Conservation (phyloP, 2,329 filamentous ascomycete species). For the Cladophialophora bantiana region DNA sequence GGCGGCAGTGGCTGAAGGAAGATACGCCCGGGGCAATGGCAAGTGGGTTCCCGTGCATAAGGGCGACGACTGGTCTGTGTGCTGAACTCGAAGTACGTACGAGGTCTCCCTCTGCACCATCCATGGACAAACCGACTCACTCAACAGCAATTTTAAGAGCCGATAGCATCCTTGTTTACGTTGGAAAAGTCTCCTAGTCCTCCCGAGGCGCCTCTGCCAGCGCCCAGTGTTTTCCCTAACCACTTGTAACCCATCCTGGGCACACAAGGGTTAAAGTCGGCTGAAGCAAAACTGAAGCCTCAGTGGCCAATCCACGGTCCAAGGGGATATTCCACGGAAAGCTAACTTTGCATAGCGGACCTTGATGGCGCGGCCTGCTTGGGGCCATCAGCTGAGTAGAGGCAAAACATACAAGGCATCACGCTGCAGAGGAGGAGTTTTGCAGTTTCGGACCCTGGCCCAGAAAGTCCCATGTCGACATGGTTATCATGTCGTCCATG, state of each 20-base stretch:
- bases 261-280: background rate
- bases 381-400: background rate
- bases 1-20: background rate
- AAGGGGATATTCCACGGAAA: background rate
- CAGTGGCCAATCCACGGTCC: background rate
- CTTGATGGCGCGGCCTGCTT: background rate
- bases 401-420: background rate
- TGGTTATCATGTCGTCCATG: background rate
- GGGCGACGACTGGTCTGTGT: background rate
- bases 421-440: background rate
- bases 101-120: background rate
- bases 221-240: background rate
- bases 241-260: background rate
- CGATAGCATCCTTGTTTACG: background rate
- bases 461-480: background rate
- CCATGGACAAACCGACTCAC: background rate
- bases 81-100: background rate
- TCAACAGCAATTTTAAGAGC: background rate
- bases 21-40: conserved; percentile 1
- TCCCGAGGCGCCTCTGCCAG: background rate
- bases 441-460: background rate
- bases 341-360: background rate
- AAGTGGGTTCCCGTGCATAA: background rate
- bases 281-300: background rate
- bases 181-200: background rate